A percentile compares a stretch with the other conserved stretches of the same genome.
phyloP scores from a whole-genome alignment of 139 green algal species.

The Zygnema cylindricum region DNA sequence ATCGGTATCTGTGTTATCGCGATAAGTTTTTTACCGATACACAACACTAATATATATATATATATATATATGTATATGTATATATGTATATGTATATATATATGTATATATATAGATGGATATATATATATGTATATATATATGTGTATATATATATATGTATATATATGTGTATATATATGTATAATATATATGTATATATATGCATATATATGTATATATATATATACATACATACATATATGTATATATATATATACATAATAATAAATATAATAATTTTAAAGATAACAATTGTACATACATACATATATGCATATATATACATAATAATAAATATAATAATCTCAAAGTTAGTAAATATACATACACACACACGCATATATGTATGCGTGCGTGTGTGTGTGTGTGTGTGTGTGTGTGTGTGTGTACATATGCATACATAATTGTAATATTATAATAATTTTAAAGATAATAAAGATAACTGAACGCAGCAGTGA shows the following conservation, averaged over 20 bases:
- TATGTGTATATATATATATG: not conserved
- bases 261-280: not conserved
- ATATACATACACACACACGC: not conserved
- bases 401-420: constrained; percentile 20
- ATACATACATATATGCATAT: not conserved
- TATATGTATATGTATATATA: not conserved
- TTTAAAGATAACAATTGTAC: not conserved
- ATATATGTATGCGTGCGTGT: not conserved
- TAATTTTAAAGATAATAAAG: not conserved
- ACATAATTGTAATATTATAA: not conserved
- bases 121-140: not conserved
- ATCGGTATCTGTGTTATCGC: too few species aligned
- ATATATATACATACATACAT: too few species aligned
- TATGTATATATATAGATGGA: too few species aligned
- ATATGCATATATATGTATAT: too few species aligned
- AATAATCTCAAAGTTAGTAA: not conserved
- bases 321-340: not conserved
- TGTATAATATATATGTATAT: too few species aligned
- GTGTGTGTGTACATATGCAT: constrained; percentile 9
- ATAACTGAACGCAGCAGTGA: too few species aligned
- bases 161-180: not conserved
- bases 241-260: not conserved
- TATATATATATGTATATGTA: not conserved
- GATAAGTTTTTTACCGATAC: too few species aligned
- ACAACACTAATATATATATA: not conserved